Evolutionary conservation across 2,329 filamentous ascomycete genomes (phyloP), one percentile per base, ranked within the genome.

Genomic region (Thermoascus crustaceus): DNA sequence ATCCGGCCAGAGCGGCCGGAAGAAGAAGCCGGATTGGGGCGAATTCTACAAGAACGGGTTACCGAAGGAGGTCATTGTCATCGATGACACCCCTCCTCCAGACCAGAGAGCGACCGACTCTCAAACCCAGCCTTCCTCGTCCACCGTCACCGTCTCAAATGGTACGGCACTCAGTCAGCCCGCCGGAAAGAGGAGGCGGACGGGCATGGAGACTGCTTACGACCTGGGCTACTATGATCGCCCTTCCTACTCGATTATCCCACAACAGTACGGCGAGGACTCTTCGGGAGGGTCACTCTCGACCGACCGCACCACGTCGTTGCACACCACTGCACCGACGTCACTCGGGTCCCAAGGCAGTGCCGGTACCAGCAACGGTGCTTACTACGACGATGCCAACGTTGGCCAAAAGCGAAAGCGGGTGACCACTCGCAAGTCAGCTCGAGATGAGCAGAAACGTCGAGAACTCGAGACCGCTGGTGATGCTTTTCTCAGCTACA

Each of bases 391-490:
- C 47, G 79, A 81, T 43, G 74, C 80, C 33, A 68, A 68, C 20
- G 70, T 77, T n/a, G 85, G 87, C 21, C 83, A 91, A 60, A 96
- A 96, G 68, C 76, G 88, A 52, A 95, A 94, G 66, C 77, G 91
- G 42, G 71, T 72, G 10, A 72, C 71, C 16, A 86, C 84, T 29
- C 77, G 85, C 41, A 83, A 88, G 47, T 83, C 88, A 46, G 73
- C 80, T 37, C 82, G 85, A 52, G 85, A 87, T 55, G 85, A 93
- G 58, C 80, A 84, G 36, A 89, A 86, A 58, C 73, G 81, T 47
- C 75, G 82, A 50, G 84, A 91, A 52, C 66, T 82, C 29, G 82
- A 87, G 50, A 71, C 71, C 16, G 71, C 78, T 24, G 75, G 76
- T 16, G 81, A 88, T 57, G 77, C 81, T 13, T 85, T 80, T 53